Base-by-base conservation (phyloP, 2,329 filamentous ascomycete species). In the Didymosphaeria variabile region DNA sequence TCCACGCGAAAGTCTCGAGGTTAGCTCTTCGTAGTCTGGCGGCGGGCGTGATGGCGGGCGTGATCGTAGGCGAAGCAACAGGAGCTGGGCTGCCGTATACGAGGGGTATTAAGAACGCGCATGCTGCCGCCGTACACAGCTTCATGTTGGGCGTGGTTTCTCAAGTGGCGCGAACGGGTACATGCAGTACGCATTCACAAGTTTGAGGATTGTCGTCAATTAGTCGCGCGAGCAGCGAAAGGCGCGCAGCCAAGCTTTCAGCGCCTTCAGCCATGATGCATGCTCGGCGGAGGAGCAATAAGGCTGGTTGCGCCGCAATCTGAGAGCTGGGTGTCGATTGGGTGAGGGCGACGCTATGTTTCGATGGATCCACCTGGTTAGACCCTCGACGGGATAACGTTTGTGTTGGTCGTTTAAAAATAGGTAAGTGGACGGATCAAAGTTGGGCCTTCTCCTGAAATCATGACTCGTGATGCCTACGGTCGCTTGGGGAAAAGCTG, bases 1-100 rank as follows among this genome's bases (percentile, higher is more conserved):
- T 60, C 61, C 61, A 63, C 40, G 55, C 58, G 34, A 63, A 45
- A 15, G 56, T 63, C 23, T 50, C 31, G 4, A 36, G 19, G 38
- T 53, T 36, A 9, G 26, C 47, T 49, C 61, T 46, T 36, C 55
- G 61, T 17, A 61, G 38, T 26, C 60, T 34, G 12, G 61, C 58
- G 19, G 53, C 55, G 5, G 61, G 57, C 34, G 55, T 58, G 26
- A 58, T 45, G 19, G 53, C 55, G 5, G 61, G 57, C 34, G 55
- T 58, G 26, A 58, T 45, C 23, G 42, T 32, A 1, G 54, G 54
- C 17, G 32, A 17, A 9, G 19, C 40, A 26, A 26, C n/a, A 40
- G 50, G 32, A 17, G 50, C 32, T 3, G 50, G 50, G 32, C 50
- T 38, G 5, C 26, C 50, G 10, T 38, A 15, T 10, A 38, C 32